Evolutionary conservation across 2,329 filamentous ascomycete species (phyloP).

Genomic region (Didymella pomorum): DNA sequence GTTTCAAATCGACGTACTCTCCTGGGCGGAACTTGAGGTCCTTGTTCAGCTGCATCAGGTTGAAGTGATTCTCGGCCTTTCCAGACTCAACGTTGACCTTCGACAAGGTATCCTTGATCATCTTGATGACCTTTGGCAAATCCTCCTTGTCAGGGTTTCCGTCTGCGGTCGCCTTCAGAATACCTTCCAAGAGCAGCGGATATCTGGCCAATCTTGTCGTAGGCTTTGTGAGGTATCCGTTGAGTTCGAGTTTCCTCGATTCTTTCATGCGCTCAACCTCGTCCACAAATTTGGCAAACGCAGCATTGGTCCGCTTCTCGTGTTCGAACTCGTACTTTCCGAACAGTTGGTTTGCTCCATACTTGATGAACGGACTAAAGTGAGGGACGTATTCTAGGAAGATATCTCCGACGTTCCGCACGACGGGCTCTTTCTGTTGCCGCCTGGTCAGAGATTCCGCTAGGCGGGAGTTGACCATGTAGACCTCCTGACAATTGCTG

Average conservation of each 20-base stretch:
- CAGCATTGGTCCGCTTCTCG: conserved; percentile 84
- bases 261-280: conserved; percentile 96
- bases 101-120: conserved; percentile 86
- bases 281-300: conserved; percentile 91
- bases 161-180: conserved; percentile 89
- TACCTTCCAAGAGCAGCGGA: conserved; percentile 87
- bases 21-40: conserved; percentile 90
- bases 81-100: conserved; percentile 94
- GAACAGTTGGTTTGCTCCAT: conserved; percentile 93
- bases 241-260: conserved; percentile 93
- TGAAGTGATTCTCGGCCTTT: conserved; percentile 97
- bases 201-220: conserved; percentile 95
- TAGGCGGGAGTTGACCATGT: conserved; percentile 87
- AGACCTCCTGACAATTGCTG: conserved; percentile 93
- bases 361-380: conserved; percentile 95
- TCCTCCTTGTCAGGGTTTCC: conserved; percentile 90
- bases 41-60: conserved; percentile 88
- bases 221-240: conserved; percentile 96
- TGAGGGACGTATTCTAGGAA: conserved; percentile 91
- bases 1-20: conserved; percentile 90
- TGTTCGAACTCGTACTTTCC: conserved; percentile 99
- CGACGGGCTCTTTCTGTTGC: conserved; percentile 89
- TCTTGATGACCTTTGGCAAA: conserved; percentile 84
- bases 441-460: conserved; percentile 87
- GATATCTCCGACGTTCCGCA: conserved; percentile 89